Evolutionary conservation across 164 flowering plant species (phyloP).

Genomic region (Vitis amurensis): DNA sequence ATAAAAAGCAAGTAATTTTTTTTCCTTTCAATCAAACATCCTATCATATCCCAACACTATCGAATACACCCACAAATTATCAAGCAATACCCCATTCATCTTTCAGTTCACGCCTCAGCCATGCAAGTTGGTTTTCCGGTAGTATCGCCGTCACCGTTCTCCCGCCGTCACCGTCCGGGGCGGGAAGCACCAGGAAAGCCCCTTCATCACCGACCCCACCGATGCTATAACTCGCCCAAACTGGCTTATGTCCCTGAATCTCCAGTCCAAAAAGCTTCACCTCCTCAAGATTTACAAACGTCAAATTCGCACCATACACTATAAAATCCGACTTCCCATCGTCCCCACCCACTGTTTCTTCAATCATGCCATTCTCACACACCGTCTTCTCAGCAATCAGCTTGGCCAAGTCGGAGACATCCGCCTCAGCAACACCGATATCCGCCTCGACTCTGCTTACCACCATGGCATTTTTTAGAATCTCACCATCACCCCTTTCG

Average conservation of each 20-base stretch:
- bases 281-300: slow-evolving; percentile 62
- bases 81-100: slow-evolving; percentile 33
- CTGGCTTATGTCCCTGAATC: slow-evolving; percentile 48
- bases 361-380: slow-evolving; percentile 35
- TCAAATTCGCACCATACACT: slow-evolving; percentile 65
- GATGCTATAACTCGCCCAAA: slow-evolving; percentile 39
- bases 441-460: slow-evolving; percentile 47
- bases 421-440: slow-evolving; percentile 21
- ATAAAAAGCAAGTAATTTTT: too few relatives aligned
- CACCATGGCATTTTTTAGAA: slow-evolving; percentile 36
- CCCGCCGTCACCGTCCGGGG: slow-evolving; percentile 25
- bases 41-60: too few relatives aligned
- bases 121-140: slow-evolving; percentile 40
- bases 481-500: slow-evolving; percentile 11
- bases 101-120: slow-evolving; percentile 41
- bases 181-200: slow-evolving; percentile 59
- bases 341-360: slow-evolving; percentile 33
- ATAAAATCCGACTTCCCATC: slow-evolving; percentile 42
- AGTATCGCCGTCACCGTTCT: slow-evolving; percentile 39
- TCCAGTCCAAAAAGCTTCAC: slow-evolving; percentile 50
- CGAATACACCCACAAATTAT: not conserved
- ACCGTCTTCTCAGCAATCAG: slow-evolving; percentile 28
- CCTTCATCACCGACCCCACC: slow-evolving; percentile 76
- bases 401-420: slow-evolving; percentile 34
- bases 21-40: too few relatives aligned